Base-by-base conservation (phyloP, 805 yeast genomes). In the Metschnikowia colocasiae region DNA sequence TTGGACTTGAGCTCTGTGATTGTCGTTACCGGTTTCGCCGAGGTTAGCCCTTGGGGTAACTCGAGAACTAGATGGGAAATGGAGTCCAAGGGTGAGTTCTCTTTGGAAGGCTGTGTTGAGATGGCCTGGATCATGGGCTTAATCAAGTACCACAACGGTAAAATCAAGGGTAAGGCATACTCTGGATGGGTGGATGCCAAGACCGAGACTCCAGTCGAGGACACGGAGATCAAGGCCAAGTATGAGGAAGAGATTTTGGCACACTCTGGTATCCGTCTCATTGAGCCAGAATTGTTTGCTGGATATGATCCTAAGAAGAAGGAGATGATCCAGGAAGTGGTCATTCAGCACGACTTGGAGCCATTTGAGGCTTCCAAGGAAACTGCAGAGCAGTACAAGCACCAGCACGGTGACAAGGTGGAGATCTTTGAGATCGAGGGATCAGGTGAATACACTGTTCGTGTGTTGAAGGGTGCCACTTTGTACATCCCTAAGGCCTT, bases 61-160 rank as follows among this genome's bases (percentile, higher is more conserved):
- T 74, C 99, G 32, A 87, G 98, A 80, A 94, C 99, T 48, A 83
- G 99, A 79, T 94, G 99, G 99, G 98, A 94, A 73, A 94, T 94
- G 96, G 99, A 94, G 75, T 88, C 97, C 39, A 58, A 68, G 51
- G 99, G 99, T 62, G 89, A 87, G 64, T 94, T 94, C 73, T 91
- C 97, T 8, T 75, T 94, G 59, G 99, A 94, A 73, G 99, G 99
- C 63, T 86, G 97, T 64, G 85, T 94, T 64, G 99, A 94, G 75
- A 91, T 94, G 96, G 98, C 99, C 42, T 94, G 98, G 97, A 91
- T 94, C 60, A 94, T 94, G 98, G 97, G 97, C 58, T 80, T 87
- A 65, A 91, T 94, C 74, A 89, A 88, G 73, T 94, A 94, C 75
- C 94, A 87, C 75, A 87, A 88, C 58, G 98, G 97, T 74, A 77